Conservation (phyloP, 305 asterid species). For the Fraxinus angustifolia region DNA sequence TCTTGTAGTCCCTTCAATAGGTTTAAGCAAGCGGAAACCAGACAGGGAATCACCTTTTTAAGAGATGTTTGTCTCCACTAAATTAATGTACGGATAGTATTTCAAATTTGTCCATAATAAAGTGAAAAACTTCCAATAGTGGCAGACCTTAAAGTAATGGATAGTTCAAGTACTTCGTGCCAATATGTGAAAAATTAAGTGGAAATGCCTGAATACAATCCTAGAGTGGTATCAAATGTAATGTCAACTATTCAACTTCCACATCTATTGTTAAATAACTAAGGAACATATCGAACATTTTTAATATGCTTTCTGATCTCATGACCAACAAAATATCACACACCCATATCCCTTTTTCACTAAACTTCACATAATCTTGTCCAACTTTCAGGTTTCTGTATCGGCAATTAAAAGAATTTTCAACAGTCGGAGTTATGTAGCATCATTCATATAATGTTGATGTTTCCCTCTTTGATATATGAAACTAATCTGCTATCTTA, state of each 20-base stretch:
- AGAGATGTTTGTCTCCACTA: not conserved
- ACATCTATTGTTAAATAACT: not conserved
- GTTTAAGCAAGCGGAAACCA: not conserved
- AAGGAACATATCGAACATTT: not conserved
- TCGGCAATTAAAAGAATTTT: not conserved
- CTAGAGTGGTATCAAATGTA: not conserved
- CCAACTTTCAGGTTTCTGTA: not conserved
- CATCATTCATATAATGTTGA: not conserved
- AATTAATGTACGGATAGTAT: not conserved
- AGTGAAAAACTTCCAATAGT: not conserved
- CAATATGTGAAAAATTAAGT: not conserved
- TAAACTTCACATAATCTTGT: not conserved
- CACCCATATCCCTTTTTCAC: not conserved
- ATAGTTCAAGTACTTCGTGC: not conserved
- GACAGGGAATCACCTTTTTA: not conserved
- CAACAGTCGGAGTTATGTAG: not conserved
- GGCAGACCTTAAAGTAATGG: not conserved
- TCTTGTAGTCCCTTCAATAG: not conserved
- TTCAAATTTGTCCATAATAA: not conserved
- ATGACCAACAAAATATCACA: not conserved
- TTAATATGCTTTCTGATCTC: not conserved
- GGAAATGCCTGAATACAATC: not conserved
- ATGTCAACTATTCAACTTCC: not conserved
- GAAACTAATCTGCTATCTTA: conserved; percentile 18
- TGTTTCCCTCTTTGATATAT: conserved; percentile 12